Percentiles rank a stretch among this genome's conserved stretches.
phyloP scores from a whole-genome alignment of 2,329 filamentous ascomycete genomes.

The Paecilomyces sp. region DNA sequence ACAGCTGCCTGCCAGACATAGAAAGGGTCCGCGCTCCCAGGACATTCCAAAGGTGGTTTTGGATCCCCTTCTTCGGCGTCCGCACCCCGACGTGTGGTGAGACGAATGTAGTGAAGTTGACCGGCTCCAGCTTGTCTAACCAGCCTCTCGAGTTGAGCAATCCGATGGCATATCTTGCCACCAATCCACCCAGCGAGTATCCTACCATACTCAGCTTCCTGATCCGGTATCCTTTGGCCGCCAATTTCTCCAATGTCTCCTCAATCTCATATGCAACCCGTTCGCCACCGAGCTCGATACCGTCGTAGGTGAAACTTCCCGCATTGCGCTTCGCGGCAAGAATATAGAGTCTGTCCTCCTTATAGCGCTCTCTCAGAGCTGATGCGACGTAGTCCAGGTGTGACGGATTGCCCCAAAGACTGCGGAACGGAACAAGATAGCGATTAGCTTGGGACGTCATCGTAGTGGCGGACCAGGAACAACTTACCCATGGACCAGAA shows the following conservation, averaged over 20 bases:
- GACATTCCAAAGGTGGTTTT: conserved; percentile 70
- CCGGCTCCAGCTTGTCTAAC: conserved; percentile 70
- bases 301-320: conserved; percentile 56
- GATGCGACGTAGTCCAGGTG: conserved; percentile 51
- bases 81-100: conserved; percentile 75
- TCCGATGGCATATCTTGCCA: conserved; percentile 80
- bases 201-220: conserved; percentile 79
- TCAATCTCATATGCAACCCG: conserved; percentile 59
- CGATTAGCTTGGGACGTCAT: conserved; percentile 7
- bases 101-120: conserved; percentile 93
- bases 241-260: conserved; percentile 46
- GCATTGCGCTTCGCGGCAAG: conserved; percentile 50
- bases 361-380: conserved; percentile 44
- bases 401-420: conserved; percentile 55
- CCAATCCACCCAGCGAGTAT: conserved; percentile 82
- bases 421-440: conserved; percentile 13
- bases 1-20: conserved; percentile 78
- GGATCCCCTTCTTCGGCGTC: conserved; percentile 59
- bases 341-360: conserved; percentile 47
- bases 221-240: conserved; percentile 60
- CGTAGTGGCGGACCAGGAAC: background rate
- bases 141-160: conserved; percentile 73
- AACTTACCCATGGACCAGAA: conserved; percentile 55
- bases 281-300: conserved; percentile 63
- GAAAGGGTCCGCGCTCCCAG: conserved; percentile 75